Percentiles rank a stretch among this genome's conserved stretches.
Evolutionary conservation across 2,329 filamentous ascomycete species (phyloP).

Genomic region (Zasmidium angulare): DNA sequence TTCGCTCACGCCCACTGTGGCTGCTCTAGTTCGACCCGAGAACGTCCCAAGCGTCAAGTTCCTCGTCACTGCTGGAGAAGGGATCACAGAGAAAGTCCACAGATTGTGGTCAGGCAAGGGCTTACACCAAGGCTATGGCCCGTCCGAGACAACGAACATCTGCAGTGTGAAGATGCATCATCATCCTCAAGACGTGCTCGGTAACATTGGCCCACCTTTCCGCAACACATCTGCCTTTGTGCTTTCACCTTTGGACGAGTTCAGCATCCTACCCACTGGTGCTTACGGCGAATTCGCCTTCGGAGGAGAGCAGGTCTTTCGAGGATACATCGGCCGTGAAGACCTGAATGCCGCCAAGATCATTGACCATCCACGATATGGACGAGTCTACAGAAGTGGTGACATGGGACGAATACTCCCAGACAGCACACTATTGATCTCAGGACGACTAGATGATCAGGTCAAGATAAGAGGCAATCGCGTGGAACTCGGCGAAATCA

Average conservation of each 20-base stretch:
- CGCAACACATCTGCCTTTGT: slow-evolving; percentile 75
- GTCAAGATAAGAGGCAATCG: slow-evolving; percentile 79
- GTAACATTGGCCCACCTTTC: slow-evolving; percentile 74
- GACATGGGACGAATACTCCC: slow-evolving; percentile 77
- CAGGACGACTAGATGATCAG: slow-evolving; percentile 74
- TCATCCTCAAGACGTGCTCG: slow-evolving; percentile 57
- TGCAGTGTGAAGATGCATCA: slow-evolving; percentile 71
- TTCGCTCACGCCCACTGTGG: slow-evolving; percentile 82
- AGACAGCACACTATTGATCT: slow-evolving; percentile 72
- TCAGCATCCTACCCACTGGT: slow-evolving; percentile 64
- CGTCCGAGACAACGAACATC: slow-evolving; percentile 85
- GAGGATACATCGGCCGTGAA: slow-evolving; percentile 69
- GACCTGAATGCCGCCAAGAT: slow-evolving; percentile 66
- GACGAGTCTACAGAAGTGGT: slow-evolving; percentile 77
- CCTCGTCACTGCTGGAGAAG: slow-evolving; percentile 78
- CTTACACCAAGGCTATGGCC: slow-evolving; percentile 80
- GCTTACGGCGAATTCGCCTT: slow-evolving; percentile 83
- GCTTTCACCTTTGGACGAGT: slow-evolving; percentile 43
- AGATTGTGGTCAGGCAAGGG: slow-evolving; percentile 65
- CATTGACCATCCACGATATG: slow-evolving; percentile 65
- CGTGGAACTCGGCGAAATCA: slow-evolving; percentile 77
- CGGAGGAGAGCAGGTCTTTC: slow-evolving; percentile 75
- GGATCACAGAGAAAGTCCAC: slow-evolving; percentile 70
- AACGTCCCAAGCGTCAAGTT: slow-evolving; percentile 72
- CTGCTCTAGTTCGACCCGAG: slow-evolving; percentile 66